These are phyloP conservation scores for Lepiota venenata DNA, from an alignment of 768 basidiomycete genomes.

Conservation along the genomic window DNA sequence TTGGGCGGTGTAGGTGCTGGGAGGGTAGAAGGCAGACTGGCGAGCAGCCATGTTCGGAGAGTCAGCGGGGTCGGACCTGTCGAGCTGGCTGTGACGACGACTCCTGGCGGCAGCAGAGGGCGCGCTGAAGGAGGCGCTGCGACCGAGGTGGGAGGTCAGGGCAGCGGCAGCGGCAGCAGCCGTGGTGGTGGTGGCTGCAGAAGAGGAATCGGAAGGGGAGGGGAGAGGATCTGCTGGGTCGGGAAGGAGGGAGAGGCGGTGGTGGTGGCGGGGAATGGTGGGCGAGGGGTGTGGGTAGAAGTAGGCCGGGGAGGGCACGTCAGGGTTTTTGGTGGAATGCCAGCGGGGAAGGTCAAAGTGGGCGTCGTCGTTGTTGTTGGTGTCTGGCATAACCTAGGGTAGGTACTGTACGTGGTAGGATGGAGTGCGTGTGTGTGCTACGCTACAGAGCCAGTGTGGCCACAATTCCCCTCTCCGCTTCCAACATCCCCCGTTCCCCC, in stretches of 20 bases:
- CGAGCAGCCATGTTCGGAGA: conserved; percentile 32
- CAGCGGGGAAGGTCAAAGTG: conserved; percentile 79
- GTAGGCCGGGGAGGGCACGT: conserved; percentile 48
- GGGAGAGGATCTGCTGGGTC: conserved; percentile 37
- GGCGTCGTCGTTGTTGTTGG: conserved; percentile 48
- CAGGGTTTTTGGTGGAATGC: conserved; percentile 53
- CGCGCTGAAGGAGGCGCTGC: conserved; percentile 65
- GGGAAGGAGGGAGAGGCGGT: conserved; percentile 44
- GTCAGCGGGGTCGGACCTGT: conserved; percentile 48
- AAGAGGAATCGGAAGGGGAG: conserved; percentile 52
- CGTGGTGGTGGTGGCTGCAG: neutral
- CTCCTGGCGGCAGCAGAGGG: conserved; percentile 43
- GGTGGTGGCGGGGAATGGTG: conserved; percentile 21
- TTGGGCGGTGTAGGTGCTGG: conserved; percentile 52
- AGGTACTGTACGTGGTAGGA: too few relatives aligned
- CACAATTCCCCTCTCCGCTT: conserved; percentile 61
- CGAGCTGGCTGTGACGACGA: conserved; percentile 61
- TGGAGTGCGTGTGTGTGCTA: too few relatives aligned
- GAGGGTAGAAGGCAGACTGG: conserved; percentile 53
- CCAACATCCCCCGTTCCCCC: conserved; percentile 44
- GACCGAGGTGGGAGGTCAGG: conserved; percentile 50
- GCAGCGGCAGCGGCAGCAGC: conserved; percentile 41
- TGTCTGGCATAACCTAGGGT: conserved; percentile 66
- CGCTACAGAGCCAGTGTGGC: conserved; percentile 29
- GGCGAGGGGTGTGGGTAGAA: conserved; percentile 45